Evolutionary conservation across 2,329 filamentous ascomycete species (phyloP).

Genomic region (Onygenales sp.): DNA sequence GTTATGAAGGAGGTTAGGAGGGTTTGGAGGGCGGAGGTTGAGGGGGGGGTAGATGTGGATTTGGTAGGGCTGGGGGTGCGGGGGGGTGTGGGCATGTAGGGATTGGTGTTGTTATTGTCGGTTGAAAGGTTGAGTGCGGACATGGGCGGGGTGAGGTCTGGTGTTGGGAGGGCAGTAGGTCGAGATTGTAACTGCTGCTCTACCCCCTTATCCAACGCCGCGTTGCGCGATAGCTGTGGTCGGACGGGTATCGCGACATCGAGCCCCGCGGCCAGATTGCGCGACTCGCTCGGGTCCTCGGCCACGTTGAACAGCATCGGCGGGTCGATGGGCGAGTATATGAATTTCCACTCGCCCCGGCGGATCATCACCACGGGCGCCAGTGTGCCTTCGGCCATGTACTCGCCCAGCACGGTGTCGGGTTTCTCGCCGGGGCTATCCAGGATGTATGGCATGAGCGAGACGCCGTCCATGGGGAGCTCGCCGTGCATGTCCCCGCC

Average conservation of each 20-base stretch:
- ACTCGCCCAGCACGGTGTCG: slow-evolving; percentile 89
- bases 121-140: slow-evolving; percentile 19
- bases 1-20: slow-evolving; percentile 58
- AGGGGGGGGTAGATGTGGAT: slow-evolving; percentile 21
- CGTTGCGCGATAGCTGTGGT: slow-evolving; percentile 29
- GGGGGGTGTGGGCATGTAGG: slow-evolving; percentile 22
- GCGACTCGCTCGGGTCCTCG: slow-evolving; percentile 65
- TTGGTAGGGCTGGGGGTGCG: slow-evolving; percentile 31
- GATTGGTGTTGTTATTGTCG: slow-evolving; percentile 4
- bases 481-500: slow-evolving; percentile 58
- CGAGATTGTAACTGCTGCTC: slow-evolving; percentile 8
- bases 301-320: slow-evolving; percentile 76
- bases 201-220: slow-evolving; percentile 20
- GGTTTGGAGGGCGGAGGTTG: slow-evolving; percentile 22
- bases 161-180: slow-evolving; percentile 21
- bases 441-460: slow-evolving; percentile 65
- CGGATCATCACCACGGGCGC: slow-evolving; percentile 91
- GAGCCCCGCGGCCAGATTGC: slow-evolving; percentile 49
- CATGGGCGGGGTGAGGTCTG: slow-evolving; percentile 21
- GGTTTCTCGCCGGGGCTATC: slow-evolving; percentile 50
- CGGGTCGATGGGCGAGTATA: slow-evolving; percentile 73
- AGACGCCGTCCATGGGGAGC: slow-evolving; percentile 79
- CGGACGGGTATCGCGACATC: slow-evolving; percentile 24
- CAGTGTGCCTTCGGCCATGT: slow-evolving; percentile 86
- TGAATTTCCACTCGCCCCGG: slow-evolving; percentile 81